Base-by-base conservation (phyloP, 2,329 filamentous ascomycete genomes). In the Verticillium albo-atrum region DNA sequence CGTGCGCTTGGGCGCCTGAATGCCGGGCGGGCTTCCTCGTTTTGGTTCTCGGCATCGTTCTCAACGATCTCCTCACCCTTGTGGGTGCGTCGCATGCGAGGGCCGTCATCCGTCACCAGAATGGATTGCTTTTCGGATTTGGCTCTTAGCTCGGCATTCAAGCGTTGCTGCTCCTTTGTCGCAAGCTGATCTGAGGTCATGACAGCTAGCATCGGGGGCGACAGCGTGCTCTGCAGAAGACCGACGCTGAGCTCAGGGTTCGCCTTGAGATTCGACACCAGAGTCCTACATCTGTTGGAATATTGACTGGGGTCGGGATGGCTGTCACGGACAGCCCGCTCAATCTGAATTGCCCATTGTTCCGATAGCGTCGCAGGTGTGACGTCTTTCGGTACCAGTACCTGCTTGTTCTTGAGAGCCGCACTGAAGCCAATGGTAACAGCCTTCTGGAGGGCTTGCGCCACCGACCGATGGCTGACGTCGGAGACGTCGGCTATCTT, bases 1-100 rank as follows among this genome's bases (percentile, higher is more conserved):
- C 51, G 68, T 20, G 65, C 67, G 35, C 70, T 71, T 52, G 72
- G 70, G 59, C 75, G 71, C 56, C 75, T 67, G 61, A 73, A 63
- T 15, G 71, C 68, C 1, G 75, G 73, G 9, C 71, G 71, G n/a
- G 70, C 68, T 26, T 76, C 73, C 35, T 68, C 71, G 2, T 60
- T 55, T 20, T 64, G 61, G n/a, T 74, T 61, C 37, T 75, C 71
- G n/a, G 75, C 80, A 34, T 96, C 91, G 53, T 89, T 87, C 62
- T 94, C 92, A 17, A 98, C 83, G 17, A 97, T 74, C 71, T 98
- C 95, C 60, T 97, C 93, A 14, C 95, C 95, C 74, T 98, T 98
- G 77, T 98, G 94, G 2, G 94, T 97, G 66, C 91, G 87, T 67
- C 92, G 85, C 59, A 97, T 88, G 3, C 92, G 87, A 4, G 93